These are phyloP conservation scores for Cardamine occulta DNA, from an alignment of 345 rosid genomes.

Conservation along the genomic window DNA sequence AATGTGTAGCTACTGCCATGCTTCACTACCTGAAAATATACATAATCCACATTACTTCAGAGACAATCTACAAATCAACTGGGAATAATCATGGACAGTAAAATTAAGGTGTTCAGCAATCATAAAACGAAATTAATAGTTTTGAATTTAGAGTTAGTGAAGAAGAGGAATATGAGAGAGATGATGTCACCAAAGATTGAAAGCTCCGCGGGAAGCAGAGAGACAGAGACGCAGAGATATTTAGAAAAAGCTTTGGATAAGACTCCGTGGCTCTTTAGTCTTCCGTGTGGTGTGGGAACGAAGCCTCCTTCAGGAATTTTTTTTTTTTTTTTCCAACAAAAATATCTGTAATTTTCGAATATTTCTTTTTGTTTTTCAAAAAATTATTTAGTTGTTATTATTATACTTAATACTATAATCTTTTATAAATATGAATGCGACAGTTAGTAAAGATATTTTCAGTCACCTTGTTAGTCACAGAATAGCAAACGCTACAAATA, in stretches of 20 bases:
- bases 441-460: background rate
- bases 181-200: slow-evolving; percentile 20
- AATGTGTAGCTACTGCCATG: slow-evolving; percentile 65
- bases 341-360: background rate
- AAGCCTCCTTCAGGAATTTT: background rate
- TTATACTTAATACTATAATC: too few species aligned
- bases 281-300: slow-evolving; percentile 25
- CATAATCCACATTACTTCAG: slow-evolving; percentile 14
- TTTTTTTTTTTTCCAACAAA: background rate
- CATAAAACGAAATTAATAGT: background rate
- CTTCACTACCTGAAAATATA: slow-evolving; percentile 29
- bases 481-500: slow-evolving; percentile 10
- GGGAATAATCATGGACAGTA: background rate
- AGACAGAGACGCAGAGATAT: background rate
- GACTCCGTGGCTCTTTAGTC: slow-evolving; percentile 3
- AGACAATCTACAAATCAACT: background rate
- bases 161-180: background rate
- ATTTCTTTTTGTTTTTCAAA: background rate
- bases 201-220: slow-evolving; percentile 36
- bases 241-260: too few species aligned
- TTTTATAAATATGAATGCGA: background rate
- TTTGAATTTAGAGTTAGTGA: background rate
- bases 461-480: background rate
- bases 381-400: too few species aligned
- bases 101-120: background rate